Conservation (phyloP, 1,284 basidiomycete genomes). For the Ganoderma leucocontextum region DNA sequence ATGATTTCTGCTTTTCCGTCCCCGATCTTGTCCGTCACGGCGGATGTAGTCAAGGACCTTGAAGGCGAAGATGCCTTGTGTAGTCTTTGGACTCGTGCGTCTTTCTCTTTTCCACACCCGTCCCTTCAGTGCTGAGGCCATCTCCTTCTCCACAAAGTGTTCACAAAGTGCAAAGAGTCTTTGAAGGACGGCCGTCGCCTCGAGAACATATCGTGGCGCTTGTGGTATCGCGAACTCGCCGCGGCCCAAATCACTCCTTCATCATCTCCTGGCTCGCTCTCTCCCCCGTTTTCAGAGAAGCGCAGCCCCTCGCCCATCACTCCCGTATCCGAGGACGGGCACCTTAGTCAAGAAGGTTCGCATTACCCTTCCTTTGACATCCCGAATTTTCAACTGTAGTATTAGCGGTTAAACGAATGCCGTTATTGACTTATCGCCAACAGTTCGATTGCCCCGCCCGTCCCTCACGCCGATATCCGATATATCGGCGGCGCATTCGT, state of each 20-base stretch:
- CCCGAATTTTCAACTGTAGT: conserved; percentile 10
- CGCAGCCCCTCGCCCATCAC: conserved; percentile 42
- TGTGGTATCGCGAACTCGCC: conserved; percentile 79
- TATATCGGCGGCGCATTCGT: conserved; percentile 36
- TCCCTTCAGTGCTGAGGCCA: conserved; percentile 24
- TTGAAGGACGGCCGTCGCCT: conserved; percentile 80
- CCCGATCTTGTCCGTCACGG: conserved; percentile 69
- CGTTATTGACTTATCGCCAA: conserved; percentile 2
- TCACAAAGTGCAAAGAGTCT: conserved; percentile 83
- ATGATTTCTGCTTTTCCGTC: conserved; percentile 63
- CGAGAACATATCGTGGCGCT: conserved; percentile 87
- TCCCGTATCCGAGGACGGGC: conserved; percentile 44
- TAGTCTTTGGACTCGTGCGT: conserved; percentile 70
- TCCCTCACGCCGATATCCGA: conserved; percentile 21
- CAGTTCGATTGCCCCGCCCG: conserved; percentile 20
- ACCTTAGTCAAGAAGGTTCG: conserved; percentile 27
- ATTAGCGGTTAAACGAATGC: conserved; percentile 22
- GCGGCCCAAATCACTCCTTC: conserved; percentile 43
- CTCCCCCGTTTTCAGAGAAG: conserved; percentile 38
- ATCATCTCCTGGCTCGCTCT: conserved; percentile 44
- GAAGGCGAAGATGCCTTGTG: conserved; percentile 71
- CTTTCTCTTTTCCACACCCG: conserved; percentile 13
- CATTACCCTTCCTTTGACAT: conserved; percentile 6
- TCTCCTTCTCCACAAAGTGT: conserved; percentile 57
- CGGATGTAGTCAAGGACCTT: conserved; percentile 69